Percentiles rank a stretch among this genome's conserved stretches.
Conservation (phyloP, 257 asterid genomes). For the Prunella vulgaris region DNA sequence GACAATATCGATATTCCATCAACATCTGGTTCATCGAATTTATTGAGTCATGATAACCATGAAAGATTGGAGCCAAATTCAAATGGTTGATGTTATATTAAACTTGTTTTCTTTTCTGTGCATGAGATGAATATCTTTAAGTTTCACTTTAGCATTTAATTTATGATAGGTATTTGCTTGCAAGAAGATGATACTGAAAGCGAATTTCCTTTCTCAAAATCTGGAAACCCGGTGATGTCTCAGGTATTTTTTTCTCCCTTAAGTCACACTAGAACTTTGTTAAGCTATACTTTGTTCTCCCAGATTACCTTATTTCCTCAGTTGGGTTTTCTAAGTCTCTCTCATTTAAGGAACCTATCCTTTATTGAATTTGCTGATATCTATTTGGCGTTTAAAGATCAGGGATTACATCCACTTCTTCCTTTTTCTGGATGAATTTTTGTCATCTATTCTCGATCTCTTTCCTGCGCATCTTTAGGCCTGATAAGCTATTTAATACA, state of each 20-base stretch:
- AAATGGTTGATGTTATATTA: conserved; percentile 47
- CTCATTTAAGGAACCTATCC: neutral
- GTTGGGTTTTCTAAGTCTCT: neutral
- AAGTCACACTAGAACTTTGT: conserved; percentile 3
- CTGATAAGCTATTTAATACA: neutral
- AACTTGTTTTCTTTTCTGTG: neutral
- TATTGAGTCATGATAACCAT: conserved; percentile 32
- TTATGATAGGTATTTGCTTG: conserved; percentile 43
- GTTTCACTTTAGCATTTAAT: conserved; percentile 17
- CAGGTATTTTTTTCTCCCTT: conserved; percentile 43
- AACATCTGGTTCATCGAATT: conserved; percentile 45
- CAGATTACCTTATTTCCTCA: neutral
- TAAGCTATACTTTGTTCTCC: conserved; percentile 1
- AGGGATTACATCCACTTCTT: neutral
- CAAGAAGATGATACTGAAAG: conserved; percentile 46
- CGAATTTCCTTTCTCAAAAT: conserved; percentile 61
- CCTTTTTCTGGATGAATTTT: neutral
- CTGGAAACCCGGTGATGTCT: conserved; percentile 85
- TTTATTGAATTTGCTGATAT: neutral
- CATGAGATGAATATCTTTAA: conserved; percentile 5
- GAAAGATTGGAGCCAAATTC: conserved; percentile 41
- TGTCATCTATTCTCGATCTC: neutral
- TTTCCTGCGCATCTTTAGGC: neutral
- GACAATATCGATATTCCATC: conserved; percentile 43
- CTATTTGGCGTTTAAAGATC: neutral